Evolutionary conservation across 805 yeast genomes (phyloP).

Genomic region (Saccharomycopsis sp.): DNA sequence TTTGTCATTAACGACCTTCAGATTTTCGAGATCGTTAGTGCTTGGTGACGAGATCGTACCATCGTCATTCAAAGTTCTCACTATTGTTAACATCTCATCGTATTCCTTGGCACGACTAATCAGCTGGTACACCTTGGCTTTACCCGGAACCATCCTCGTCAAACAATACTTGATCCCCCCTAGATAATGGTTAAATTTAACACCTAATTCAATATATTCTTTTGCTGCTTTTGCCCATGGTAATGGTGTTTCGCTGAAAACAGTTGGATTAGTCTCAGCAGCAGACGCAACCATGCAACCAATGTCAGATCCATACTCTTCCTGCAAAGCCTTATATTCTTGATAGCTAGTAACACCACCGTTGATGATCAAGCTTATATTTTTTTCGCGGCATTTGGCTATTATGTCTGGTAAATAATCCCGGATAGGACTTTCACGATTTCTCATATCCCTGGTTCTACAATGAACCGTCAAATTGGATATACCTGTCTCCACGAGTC

Average conservation of each 20-base stretch:
- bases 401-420: slow-evolving; percentile 59
- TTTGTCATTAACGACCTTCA: too few relatives aligned
- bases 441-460: slow-evolving; percentile 82
- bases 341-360: slow-evolving; percentile 58
- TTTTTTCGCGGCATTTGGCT: slow-evolving; percentile 49
- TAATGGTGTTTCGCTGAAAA: slow-evolving; percentile 43
- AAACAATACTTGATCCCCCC: slow-evolving; percentile 80
- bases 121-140: slow-evolving; percentile 48
- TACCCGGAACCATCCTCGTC: slow-evolving; percentile 73
- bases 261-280: slow-evolving; percentile 83
- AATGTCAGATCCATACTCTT: slow-evolving; percentile 47
- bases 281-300: slow-evolving; percentile 93
- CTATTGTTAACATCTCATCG: slow-evolving; percentile 39
- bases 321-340: slow-evolving; percentile 49
- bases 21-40: background rate
- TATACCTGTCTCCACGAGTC: slow-evolving; percentile 71
- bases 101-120: slow-evolving; percentile 50
- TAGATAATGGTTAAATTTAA: slow-evolving; percentile 50
- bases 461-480: slow-evolving; percentile 85
- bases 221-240: slow-evolving; percentile 50
- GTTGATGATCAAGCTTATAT: slow-evolving; percentile 72
- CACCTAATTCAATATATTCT: slow-evolving; percentile 52
- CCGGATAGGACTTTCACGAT: slow-evolving; percentile 74
- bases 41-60: slow-evolving; percentile 24
- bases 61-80: slow-evolving; percentile 32